A percentile compares a stretch with the other conserved stretches of the same genome.
Conservation (phyloP, 2,329 filamentous ascomycete genomes). For the Bipolaris victoriae region DNA sequence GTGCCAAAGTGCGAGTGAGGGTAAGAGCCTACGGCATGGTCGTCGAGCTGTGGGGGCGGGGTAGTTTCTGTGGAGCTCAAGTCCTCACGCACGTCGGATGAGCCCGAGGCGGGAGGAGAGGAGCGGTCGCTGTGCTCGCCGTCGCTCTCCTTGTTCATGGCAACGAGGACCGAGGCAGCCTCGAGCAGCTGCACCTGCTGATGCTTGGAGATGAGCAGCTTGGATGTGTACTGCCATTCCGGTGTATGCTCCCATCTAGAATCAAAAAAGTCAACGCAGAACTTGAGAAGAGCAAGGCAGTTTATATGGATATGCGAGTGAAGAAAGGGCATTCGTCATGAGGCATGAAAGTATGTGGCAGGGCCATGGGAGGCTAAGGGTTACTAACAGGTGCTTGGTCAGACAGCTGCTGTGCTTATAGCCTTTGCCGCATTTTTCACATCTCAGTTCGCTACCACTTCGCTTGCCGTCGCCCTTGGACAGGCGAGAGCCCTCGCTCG, state of each 20-base stretch:
- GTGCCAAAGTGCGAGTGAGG: constrained; percentile 43
- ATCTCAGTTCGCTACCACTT: constrained; percentile 85
- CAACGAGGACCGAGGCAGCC: constrained; percentile 92
- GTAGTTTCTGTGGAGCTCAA: constrained; percentile 91
- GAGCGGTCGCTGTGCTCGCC: constrained; percentile 77
- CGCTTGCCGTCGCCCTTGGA: constrained; percentile 80
- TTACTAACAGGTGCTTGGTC: constrained; percentile 99
- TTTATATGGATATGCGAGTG: constrained; percentile 20
- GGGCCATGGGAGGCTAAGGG: constrained; percentile 56
- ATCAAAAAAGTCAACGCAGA: constrained; percentile 41
- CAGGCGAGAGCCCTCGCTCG: constrained; percentile 86
- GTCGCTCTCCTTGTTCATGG: constrained; percentile 75
- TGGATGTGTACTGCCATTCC: constrained; percentile 96
- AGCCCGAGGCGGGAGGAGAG: constrained; percentile 81
- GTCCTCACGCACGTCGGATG: constrained; percentile 75
- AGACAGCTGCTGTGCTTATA: constrained; percentile 99
- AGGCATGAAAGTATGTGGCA: constrained; percentile 53
- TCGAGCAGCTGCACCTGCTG: constrained; percentile 98
- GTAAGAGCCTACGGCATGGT: constrained; percentile 60
- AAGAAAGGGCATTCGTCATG: constrained; percentile 48
- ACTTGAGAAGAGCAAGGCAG: constrained; percentile 22
- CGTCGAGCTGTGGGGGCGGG: constrained; percentile 79
- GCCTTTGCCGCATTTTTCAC: constrained; percentile 97
- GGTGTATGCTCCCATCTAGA: constrained; percentile 98
- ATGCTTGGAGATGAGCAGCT: constrained; percentile 98